Evolutionary conservation across 2,329 filamentous ascomycete genomes (phyloP).

Genomic region (Fusarium verticillioides): DNA sequence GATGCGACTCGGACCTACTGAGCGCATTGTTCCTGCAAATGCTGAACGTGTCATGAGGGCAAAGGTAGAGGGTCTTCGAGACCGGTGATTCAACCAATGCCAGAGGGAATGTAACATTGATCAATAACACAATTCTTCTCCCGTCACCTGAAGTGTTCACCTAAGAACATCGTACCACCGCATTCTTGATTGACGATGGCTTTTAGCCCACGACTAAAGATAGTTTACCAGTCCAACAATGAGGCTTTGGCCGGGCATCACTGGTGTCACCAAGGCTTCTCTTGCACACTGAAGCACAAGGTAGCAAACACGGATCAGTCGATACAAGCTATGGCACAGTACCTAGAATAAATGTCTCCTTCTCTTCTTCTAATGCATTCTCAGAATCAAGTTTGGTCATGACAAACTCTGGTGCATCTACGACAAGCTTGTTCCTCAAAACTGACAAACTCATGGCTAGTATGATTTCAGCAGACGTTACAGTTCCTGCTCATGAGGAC

Average conservation of each 20-base stretch:
- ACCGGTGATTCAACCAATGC: conserved; percentile 19
- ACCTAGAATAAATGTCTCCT: conserved; percentile 18
- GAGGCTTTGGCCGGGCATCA: conserved; percentile 31
- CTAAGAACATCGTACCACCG: conserved; percentile 35
- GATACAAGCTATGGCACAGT: conserved; percentile 6
- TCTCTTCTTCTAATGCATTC: conserved; percentile 7
- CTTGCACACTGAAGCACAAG: conserved; percentile 27
- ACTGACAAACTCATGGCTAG: conserved; percentile 30
- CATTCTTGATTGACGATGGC: conserved; percentile 7
- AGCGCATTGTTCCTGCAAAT: conserved; percentile 64
- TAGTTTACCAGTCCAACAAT: conserved; percentile 30
- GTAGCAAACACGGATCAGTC: conserved; percentile 36
- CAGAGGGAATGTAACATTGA: conserved; percentile 10
- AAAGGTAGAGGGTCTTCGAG: conserved; percentile 43
- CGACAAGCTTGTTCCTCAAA: conserved; percentile 10
- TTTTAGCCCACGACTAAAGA: conserved; percentile 23
- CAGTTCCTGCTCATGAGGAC: conserved; percentile 3
- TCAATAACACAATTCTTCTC: conserved; percentile 21
- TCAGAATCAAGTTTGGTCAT: conserved; percentile 14
- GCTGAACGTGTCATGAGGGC: conserved; percentile 60
- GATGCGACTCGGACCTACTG: conserved; percentile 64
- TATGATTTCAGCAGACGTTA: conserved; percentile 10
- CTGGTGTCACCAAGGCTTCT: conserved; percentile 34
- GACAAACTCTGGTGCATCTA: conserved; percentile 2
- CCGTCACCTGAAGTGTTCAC: conserved; percentile 23